These are phyloP conservation scores for Fusarium floridanum DNA, from an alignment of 2,329 filamentous ascomycete species.

Conservation along the genomic window DNA sequence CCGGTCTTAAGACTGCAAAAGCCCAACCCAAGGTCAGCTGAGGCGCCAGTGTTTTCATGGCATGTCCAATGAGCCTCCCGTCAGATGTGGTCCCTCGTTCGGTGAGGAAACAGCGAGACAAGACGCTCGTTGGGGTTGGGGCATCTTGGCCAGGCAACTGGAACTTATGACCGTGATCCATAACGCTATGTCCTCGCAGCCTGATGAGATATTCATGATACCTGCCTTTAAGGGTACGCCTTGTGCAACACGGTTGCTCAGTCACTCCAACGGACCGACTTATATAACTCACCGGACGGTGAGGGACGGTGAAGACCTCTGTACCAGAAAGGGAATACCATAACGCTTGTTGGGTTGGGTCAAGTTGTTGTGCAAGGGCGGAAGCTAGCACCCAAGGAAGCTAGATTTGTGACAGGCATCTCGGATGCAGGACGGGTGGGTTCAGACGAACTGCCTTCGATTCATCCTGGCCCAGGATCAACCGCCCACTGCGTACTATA, in stretches of 20 bases:
- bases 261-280: not conserved
- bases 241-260: not conserved
- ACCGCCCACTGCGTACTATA: constrained; percentile 4
- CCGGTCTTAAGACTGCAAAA: constrained; percentile 21
- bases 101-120: constrained; percentile 18
- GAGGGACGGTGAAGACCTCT: not conserved
- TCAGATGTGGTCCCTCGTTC: not conserved
- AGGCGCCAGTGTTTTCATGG: constrained; percentile 34
- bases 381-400: constrained; percentile 33
- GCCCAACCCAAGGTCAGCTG: constrained; percentile 39
- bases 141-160: not conserved
- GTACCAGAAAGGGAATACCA: not conserved
- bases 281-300: not conserved
- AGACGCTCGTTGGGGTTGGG: not conserved
- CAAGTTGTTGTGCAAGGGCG: constrained; percentile 36
- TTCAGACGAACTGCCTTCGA: constrained; percentile 31
- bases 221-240: not conserved
- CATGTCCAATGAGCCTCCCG: constrained; percentile 12
- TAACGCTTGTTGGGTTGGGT: constrained; percentile 6
- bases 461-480: constrained; percentile 23
- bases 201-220: not conserved
- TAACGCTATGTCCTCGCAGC: not conserved
- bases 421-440: constrained; percentile 41
- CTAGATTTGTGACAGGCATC: constrained; percentile 26
- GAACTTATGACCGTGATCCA: not conserved